Base-by-base conservation (phyloP, 2,329 filamentous ascomycete species). In the Ceratocystis ficicola region DNA sequence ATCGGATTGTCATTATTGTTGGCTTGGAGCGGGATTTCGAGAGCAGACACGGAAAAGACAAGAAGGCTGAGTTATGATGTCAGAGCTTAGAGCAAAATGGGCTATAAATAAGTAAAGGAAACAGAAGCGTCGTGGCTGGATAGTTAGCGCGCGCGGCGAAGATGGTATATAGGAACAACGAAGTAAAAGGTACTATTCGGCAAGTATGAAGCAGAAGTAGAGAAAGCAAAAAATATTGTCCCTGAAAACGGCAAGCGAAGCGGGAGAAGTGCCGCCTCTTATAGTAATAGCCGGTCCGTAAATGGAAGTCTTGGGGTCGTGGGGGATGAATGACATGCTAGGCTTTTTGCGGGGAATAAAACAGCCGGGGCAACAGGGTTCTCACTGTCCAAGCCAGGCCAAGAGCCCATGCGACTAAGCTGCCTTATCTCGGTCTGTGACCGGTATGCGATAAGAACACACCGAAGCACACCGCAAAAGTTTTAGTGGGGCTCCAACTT, bases 1-100 rank as follows among this genome's bases (percentile, higher is more conserved):
- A 86, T 70, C 81, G 80, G 72, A 89, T 81, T 6, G 86, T 89
- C 88, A 91, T 91, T 68, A 68, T 75, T 20, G 12, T 10, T n/a
- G 50, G 10, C 30, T n/a, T 32, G 32, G 25, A 52, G 44, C 62
- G 46, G 46, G 32, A 36, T 36, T 36, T 36, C 32, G 32, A 36
- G 32, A 36, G 10, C 8, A 10, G 32, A 36, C 32, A 20, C 48
- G 7, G 22, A 12, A 25, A 3, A 12, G 48, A 52, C 28, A 17
- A 30, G n/a, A 12, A 59, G 17, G 52, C 12, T 12, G 32, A 32
- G 52, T 28, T 59, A 59, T 59, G 52, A 59, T 59, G 52, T 59
- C 52, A 59, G 52, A 59, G 52, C 52, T 32, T 59, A 5, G 52
- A 32, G 52, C 52, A 52, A 28, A 52, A n/a, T 52, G 48, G 48